Conservation (phyloP, 2,329 filamentous ascomycete genomes). For the Aspergillus japonicus region DNA sequence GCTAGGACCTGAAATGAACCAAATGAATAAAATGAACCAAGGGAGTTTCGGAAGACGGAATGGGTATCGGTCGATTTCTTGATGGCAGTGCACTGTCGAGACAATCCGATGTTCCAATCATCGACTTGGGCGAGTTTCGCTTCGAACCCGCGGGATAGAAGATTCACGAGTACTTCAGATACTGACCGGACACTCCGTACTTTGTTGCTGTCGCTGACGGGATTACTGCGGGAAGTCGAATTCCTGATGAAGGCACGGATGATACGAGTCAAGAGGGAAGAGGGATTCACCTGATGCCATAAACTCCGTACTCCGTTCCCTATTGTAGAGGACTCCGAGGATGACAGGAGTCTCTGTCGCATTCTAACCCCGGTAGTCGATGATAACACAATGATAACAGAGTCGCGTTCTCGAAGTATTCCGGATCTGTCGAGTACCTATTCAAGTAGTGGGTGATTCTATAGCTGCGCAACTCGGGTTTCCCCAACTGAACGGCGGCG, state of each 20-base stretch:
- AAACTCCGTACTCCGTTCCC: slow-evolving; percentile 9
- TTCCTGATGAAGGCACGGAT: background rate
- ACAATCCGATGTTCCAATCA: background rate
- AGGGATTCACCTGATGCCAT: background rate
- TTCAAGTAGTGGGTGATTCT: background rate
- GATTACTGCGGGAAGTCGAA: background rate
- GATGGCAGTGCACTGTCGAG: too few species aligned
- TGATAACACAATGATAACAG: too few species aligned
- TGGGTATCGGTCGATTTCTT: background rate
- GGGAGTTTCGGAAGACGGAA: background rate
- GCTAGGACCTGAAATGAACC: background rate
- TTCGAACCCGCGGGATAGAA: background rate
- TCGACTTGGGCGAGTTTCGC: background rate
- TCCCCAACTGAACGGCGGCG: too few species aligned
- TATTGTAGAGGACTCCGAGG: background rate
- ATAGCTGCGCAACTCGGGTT: background rate
- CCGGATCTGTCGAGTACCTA: too few species aligned
- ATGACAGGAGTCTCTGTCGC: too few species aligned
- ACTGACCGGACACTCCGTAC: background rate
- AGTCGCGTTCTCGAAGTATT: too few species aligned
- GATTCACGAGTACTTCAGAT: background rate
- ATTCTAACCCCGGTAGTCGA: too few species aligned
- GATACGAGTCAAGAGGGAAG: background rate
- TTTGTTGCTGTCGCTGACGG: background rate
- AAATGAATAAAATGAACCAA: background rate